Base-by-base conservation (phyloP, 768 basidiomycete species). In the Peribolospora baueri region DNA sequence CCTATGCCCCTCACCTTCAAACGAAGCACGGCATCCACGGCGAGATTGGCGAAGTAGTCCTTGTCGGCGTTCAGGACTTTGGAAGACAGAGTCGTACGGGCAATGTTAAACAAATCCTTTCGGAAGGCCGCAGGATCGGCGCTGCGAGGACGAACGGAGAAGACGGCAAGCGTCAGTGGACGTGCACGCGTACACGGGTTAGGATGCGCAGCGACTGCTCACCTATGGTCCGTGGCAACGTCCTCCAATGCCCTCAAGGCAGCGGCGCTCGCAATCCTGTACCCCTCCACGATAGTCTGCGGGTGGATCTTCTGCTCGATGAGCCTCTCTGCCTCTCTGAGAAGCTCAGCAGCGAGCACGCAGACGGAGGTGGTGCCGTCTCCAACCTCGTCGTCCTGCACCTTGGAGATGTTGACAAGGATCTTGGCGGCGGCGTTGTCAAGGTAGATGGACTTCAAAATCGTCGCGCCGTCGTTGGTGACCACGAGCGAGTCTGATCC, bases 341-440 rank as follows among this genome's bases (percentile, higher is more conserved):
- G 65, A 59, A 97, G 69, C 64, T 98, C 93, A 7, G 84, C 77
- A 3, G 90, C 84, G 13, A 98, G 69, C 10, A 98, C 91, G 52
- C 47, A 55, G 40, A 57, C 68, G 7, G 65, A 66, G 3, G 69
- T 70, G 40, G 69, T 70, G 48, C 71, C 93, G 69, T 97, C 93
- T 14, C 93, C 93, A 50, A 98, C 80, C 68, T 98, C 93, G 65
- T 98, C 93, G 66, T 98, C 93, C 70, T 97, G 93, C n/a, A 97
- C 91, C 66, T 98, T 98, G 1, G 88, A 91, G 68, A 98, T 97
- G 69, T 98, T 97, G 63, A 98, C 93, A 54, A 98, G 76, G 67
- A 98, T 95, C 74, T 98, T 98, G 46, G 93, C 93, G 2, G 91
- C 91, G 4, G 93, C 85, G 66, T 98, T 97, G 70, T 98, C 93